These are phyloP conservation scores for Gaertneriomyces semiglobifer DNA, from an alignment of 192 early-diverging fungal genomes.

Conservation along the genomic window DNA sequence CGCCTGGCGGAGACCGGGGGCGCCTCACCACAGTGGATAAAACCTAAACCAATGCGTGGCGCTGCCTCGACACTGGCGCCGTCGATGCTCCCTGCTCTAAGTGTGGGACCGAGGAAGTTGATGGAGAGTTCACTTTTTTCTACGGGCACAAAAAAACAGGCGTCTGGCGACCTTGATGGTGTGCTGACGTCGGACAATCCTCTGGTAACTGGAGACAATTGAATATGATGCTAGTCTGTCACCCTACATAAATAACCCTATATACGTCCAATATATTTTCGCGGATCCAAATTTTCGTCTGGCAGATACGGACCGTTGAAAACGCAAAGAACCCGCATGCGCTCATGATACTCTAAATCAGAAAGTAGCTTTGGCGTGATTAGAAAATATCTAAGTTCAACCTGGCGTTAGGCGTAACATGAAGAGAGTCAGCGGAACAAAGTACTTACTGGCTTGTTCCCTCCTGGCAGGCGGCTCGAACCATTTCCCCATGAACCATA, in stretches of 20 bases:
- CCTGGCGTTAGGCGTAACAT: conserved; percentile 4
- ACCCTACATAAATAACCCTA: neutral
- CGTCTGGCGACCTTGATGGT: too few relatives aligned
- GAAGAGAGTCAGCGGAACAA: neutral
- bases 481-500: conserved; percentile 88
- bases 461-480: conserved; percentile 69
- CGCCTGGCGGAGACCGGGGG: too few relatives aligned
- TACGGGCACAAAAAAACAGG: too few relatives aligned
- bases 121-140: too few relatives aligned
- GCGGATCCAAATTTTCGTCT: conserved; percentile 9
- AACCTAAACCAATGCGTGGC: too few relatives aligned
- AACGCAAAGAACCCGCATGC: conserved; percentile 89
- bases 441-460: conserved; percentile 66
- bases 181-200: too few relatives aligned
- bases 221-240: too few relatives aligned
- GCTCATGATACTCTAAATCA: conserved; percentile 84
- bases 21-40: too few relatives aligned
- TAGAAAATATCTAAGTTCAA: conserved; percentile 74
- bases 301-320: conserved; percentile 69
- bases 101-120: too few relatives aligned
- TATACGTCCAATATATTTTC: conserved; percentile 1
- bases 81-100: too few relatives aligned
- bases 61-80: too few relatives aligned
- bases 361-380: conserved; percentile 99
- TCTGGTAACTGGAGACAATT: too few relatives aligned